Percentiles rank a stretch among this genome's conserved stretches.
phyloP scores from a whole-genome alignment of 192 early-diverging fungal species.

The Gryganskiella cystojenkinii region DNA sequence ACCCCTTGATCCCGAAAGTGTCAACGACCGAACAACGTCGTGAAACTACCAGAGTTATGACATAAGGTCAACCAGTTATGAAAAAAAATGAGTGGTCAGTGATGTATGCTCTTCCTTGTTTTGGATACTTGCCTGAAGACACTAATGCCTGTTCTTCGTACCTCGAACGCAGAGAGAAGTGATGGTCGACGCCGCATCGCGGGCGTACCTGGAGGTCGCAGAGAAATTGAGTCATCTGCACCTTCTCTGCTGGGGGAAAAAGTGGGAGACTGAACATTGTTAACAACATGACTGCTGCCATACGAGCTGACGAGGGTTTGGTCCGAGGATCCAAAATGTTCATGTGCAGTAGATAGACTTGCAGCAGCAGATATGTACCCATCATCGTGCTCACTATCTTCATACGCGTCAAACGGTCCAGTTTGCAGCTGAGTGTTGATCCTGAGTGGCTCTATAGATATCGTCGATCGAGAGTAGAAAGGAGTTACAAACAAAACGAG shows the following conservation, averaged over 20 bases:
- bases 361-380: slow-evolving; percentile 43
- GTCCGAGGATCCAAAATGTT: slow-evolving; percentile 16
- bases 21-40: slow-evolving; percentile 46
- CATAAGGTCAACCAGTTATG: slow-evolving; percentile 51
- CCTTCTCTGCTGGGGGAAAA: slow-evolving; percentile 45
- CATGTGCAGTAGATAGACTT: slow-evolving; percentile 32
- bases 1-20: slow-evolving; percentile 34
- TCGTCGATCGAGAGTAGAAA: neutral
- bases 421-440: slow-evolving; percentile 17
- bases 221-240: slow-evolving; percentile 38
- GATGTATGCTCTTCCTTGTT: neutral
- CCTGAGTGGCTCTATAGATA: slow-evolving; percentile 12
- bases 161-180: slow-evolving; percentile 67
- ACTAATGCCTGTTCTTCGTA: no score
- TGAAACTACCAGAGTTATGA: slow-evolving; percentile 47
- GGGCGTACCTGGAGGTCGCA: slow-evolving; percentile 30
- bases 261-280: slow-evolving; percentile 27
- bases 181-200: slow-evolving; percentile 52
- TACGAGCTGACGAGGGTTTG: slow-evolving; percentile 28
- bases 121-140: no score
- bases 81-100: neutral
- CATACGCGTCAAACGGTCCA: slow-evolving; percentile 44
- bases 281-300: slow-evolving; percentile 25
- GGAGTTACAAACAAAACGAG: neutral
- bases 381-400: slow-evolving; percentile 48